Base-by-base conservation (phyloP, 805 yeast species). In the Kregervanrija delftensis region DNA sequence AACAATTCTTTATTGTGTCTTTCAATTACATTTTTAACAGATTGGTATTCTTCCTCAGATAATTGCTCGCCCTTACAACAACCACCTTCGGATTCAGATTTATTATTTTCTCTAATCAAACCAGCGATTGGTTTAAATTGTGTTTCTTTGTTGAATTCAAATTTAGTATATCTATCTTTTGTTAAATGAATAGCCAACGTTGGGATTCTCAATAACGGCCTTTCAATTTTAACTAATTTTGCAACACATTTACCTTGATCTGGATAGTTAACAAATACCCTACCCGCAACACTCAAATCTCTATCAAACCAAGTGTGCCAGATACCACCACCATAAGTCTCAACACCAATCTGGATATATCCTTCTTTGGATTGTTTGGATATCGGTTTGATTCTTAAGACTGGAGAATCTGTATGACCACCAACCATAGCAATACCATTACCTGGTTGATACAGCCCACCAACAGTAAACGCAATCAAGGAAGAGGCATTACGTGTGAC, bases 241-340 rank as follows among this genome's bases (percentile, higher is more conserved):
- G 96, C 76, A 40, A 77, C 75, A 45, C 66, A 72, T 44, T 73
- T 69, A 8, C 77, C 83, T 5, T 64, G 51, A 4, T 61, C 65
- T 13, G 60, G 57, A 32, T 73, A 73, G 35, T 67, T 72, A 13
- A 86, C 83, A 59, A 82, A 82, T 1, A 91, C 96, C 53, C 98
- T 73, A 12, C 99, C 99, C 8, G 97, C 98, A 48, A 89, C 69
- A 34, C 91, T 75, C 54, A 93, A 73, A 62, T 91, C 97, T 48
- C 97, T 79, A 63, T 91, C 99, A 59, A 93, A 91, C 97, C 98
- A 91, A 5, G 96, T 79, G 60, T 87, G 96, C 80, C 97, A 93
- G 44, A 90, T 81, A 41, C 96, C 93, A 33, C 98, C 98, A 45
- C 99, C 98, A 58, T 91, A 91, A 41, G 83, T 77, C 64, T 93